Percentiles rank a stretch among this genome's conserved stretches.
These are phyloP conservation scores for Colletotrichum siamense DNA, from an alignment of 2,329 filamentous ascomycete genomes.

Conservation along the genomic window DNA sequence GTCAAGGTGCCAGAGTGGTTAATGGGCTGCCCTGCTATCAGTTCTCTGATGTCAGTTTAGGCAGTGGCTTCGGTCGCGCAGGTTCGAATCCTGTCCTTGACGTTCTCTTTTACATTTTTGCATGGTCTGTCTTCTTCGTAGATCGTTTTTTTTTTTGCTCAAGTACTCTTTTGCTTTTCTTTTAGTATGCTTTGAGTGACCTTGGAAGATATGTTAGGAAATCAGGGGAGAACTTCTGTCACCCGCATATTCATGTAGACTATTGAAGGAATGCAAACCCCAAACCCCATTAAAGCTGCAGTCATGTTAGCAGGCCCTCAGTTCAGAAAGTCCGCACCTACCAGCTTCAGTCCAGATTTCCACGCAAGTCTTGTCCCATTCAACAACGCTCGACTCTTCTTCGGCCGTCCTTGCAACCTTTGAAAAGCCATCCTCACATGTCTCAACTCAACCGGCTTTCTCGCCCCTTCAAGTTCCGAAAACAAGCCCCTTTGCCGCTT, in stretches of 20 bases:
- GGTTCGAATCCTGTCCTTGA: slow-evolving; percentile 15
- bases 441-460: not conserved
- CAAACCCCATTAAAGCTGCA: not conserved
- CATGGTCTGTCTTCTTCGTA: too few relatives aligned
- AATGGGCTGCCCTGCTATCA: slow-evolving; percentile 13
- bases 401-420: not conserved
- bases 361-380: not conserved
- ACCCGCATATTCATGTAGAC: too few relatives aligned
- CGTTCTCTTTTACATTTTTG: not conserved
- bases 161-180: too few relatives aligned
- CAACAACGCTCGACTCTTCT: not conserved
- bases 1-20: slow-evolving; percentile 14
- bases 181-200: too few relatives aligned
- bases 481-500: not conserved
- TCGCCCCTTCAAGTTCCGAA: not conserved
- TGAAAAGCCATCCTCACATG: slow-evolving; percentile 8
- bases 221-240: too few relatives aligned
- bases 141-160: not conserved
- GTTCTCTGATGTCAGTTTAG: not conserved
- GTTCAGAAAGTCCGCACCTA: not conserved
- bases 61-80: slow-evolving; percentile 14
- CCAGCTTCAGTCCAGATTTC: not conserved
- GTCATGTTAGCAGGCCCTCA: not conserved
- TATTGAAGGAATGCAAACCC: too few relatives aligned
- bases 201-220: too few relatives aligned